phyloP scores from a whole-genome alignment of 345 rosid genomes.

The Tarenaya hassleriana region DNA sequence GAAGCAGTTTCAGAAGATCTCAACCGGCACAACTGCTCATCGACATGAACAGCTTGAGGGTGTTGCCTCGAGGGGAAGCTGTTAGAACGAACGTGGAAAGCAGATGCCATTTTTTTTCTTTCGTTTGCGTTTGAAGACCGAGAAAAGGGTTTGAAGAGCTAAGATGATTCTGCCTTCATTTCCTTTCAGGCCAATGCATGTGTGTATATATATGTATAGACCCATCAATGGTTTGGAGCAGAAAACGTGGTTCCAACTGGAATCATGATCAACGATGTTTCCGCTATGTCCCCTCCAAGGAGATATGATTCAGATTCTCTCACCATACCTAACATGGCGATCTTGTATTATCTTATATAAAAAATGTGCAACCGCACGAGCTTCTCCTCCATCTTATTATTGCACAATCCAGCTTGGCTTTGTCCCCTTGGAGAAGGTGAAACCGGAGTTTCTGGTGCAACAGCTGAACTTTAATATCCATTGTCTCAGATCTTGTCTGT shows the following conservation, averaged over 20 bases:
- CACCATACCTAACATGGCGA: conserved; percentile 10
- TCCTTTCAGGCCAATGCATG: background rate
- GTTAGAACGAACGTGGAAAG: conserved; percentile 27
- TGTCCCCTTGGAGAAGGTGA: too few relatives aligned
- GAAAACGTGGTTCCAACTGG: conserved; percentile 2
- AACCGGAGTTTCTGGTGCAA: too few relatives aligned
- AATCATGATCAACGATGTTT: background rate
- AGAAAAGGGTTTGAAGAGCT: background rate
- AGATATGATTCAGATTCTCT: background rate
- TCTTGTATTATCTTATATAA: too few relatives aligned
- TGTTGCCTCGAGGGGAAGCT: conserved; percentile 29
- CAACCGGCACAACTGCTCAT: conserved; percentile 28
- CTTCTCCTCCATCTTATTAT: too few relatives aligned
- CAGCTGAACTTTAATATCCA: too few relatives aligned
- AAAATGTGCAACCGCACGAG: too few relatives aligned
- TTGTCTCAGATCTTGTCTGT: too few relatives aligned
- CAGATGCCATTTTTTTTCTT: conserved; percentile 16
- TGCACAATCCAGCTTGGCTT: too few relatives aligned
- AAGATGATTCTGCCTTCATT: background rate
- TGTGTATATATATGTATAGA: conserved; percentile 8
- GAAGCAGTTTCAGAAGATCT: conserved; percentile 16
- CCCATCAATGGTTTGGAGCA: conserved; percentile 12
- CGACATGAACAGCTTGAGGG: conserved; percentile 19
- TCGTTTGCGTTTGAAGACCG: background rate
- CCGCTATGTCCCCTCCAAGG: conserved; percentile 20